Percentiles rank a stretch among this genome's conserved stretches.
Evolutionary conservation across 2,329 filamentous ascomycete species (phyloP).

Genomic region (Penicillium expansum): DNA sequence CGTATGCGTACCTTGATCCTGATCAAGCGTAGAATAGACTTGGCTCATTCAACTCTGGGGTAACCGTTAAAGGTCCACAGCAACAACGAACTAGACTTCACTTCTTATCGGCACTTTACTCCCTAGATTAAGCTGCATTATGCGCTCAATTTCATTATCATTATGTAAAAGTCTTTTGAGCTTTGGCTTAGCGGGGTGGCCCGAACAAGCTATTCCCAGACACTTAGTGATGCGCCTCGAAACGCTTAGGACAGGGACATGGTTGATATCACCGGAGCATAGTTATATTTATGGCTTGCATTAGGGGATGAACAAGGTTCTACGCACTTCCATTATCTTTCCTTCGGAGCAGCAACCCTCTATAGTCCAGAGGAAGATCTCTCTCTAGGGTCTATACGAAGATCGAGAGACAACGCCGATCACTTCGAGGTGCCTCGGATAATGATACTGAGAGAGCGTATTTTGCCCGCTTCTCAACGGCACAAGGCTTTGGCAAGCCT

Average conservation of each 20-base stretch:
- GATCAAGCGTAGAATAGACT: not conserved
- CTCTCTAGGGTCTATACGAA: not conserved
- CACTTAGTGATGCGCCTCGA: not conserved
- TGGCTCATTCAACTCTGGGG: constrained; percentile 6
- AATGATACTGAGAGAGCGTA: not conserved
- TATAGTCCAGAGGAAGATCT: not conserved
- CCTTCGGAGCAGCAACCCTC: not conserved
- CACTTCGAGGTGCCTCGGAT: not conserved
- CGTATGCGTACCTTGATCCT: too few relatives aligned
- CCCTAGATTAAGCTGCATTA: not conserved
- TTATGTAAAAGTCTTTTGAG: not conserved
- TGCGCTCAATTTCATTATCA: not conserved
- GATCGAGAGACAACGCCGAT: not conserved
- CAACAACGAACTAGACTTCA: not conserved
- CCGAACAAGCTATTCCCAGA: constrained; percentile 1
- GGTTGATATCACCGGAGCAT: not conserved
- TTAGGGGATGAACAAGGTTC: not conserved
- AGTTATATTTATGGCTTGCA: not conserved
- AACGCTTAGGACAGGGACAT: not conserved
- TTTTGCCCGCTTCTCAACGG: not conserved
- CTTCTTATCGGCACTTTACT: not conserved
- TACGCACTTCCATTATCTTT: not conserved
- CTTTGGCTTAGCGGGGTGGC: not conserved
- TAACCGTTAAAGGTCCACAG: constrained; percentile 1
- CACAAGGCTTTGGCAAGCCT: not conserved